Evolutionary conservation across 306 rosid genomes (phyloP).

Genomic region (Neltuma alba): DNA sequence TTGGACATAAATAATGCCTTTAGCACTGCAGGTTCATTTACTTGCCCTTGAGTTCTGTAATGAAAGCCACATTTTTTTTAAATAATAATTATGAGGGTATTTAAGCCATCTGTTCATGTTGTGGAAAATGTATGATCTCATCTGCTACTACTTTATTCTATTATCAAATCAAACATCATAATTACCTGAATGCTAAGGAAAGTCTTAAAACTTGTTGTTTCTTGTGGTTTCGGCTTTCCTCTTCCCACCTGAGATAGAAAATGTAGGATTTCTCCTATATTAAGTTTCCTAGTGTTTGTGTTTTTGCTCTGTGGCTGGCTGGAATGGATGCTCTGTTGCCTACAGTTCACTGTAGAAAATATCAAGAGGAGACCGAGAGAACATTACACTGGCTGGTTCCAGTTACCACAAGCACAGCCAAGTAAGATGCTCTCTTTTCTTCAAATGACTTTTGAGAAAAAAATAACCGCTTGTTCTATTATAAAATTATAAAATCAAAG

Average conservation of each 20-base stretch:
- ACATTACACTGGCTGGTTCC: slow-evolving; percentile 81
- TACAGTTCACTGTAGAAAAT: slow-evolving; percentile 62
- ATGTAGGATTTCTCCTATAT: background rate
- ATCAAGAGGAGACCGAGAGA: slow-evolving; percentile 79
- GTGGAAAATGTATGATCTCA: slow-evolving; percentile 60
- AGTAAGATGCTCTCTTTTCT: slow-evolving; percentile 54
- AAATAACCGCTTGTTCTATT: slow-evolving; percentile 5
- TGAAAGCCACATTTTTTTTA: slow-evolving; percentile 16
- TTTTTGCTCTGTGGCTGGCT: background rate
- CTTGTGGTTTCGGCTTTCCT: too few relatives aligned
- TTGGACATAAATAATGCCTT: slow-evolving; percentile 63
- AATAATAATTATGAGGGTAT: background rate
- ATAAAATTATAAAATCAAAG: background rate
- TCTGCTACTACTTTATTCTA: slow-evolving; percentile 23
- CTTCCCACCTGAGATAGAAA: too few relatives aligned
- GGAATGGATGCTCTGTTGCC: slow-evolving; percentile 29
- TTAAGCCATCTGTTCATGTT: slow-evolving; percentile 50
- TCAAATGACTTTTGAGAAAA: slow-evolving; percentile 36
- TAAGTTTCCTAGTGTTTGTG: background rate
- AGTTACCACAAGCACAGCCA: slow-evolving; percentile 76
- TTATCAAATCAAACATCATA: background rate
- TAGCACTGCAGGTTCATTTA: slow-evolving; percentile 52
- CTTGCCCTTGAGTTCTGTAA: slow-evolving; percentile 22
- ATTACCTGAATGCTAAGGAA: background rate
- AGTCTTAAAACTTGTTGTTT: background rate